These are phyloP conservation scores for Penicillium robsamsonii DNA, from an alignment of 495 filamentous ascomycete genomes.

Conservation along the genomic window DNA sequence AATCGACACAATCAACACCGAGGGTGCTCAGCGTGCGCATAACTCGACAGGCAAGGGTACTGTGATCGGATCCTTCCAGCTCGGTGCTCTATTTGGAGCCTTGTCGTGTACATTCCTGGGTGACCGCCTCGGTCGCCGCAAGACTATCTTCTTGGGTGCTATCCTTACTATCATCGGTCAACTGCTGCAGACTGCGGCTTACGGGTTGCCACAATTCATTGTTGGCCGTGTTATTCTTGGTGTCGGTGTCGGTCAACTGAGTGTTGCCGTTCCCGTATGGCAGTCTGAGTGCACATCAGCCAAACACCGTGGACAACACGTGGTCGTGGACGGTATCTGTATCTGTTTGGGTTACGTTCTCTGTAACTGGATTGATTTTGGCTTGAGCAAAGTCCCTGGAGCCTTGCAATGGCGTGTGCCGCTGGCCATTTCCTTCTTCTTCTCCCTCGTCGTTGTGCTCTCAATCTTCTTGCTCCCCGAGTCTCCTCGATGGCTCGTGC, in stretches of 20 bases:
- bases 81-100: slow-evolving; percentile 44
- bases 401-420: slow-evolving; percentile 47
- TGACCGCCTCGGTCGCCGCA: slow-evolving; percentile 54
- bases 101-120: slow-evolving; percentile 40
- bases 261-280: slow-evolving; percentile 49
- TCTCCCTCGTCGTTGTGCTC: slow-evolving; percentile 56
- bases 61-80: slow-evolving; percentile 41
- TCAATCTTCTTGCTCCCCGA: slow-evolving; percentile 61
- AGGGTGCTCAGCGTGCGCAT: slow-evolving; percentile 16
- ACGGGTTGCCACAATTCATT: slow-evolving; percentile 34
- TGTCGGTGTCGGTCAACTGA: slow-evolving; percentile 44
- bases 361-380: slow-evolving; percentile 42
- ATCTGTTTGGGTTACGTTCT: slow-evolving; percentile 53
- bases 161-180: slow-evolving; percentile 51
- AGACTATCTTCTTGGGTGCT: slow-evolving; percentile 52
- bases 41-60: slow-evolving; percentile 39
- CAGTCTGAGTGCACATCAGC: slow-evolving; percentile 46
- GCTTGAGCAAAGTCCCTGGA: slow-evolving; percentile 36
- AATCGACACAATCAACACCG: slow-evolving; percentile 34
- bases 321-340: slow-evolving; percentile 39
- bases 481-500: slow-evolving; percentile 59
- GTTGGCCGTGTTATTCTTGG: slow-evolving; percentile 45
- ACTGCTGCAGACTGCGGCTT: slow-evolving; percentile 50
- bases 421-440: slow-evolving; percentile 54
- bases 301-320: slow-evolving; percentile 35